phyloP scores from a whole-genome alignment of 331 rosid species.

The Rhamnella rubrinervis region DNA sequence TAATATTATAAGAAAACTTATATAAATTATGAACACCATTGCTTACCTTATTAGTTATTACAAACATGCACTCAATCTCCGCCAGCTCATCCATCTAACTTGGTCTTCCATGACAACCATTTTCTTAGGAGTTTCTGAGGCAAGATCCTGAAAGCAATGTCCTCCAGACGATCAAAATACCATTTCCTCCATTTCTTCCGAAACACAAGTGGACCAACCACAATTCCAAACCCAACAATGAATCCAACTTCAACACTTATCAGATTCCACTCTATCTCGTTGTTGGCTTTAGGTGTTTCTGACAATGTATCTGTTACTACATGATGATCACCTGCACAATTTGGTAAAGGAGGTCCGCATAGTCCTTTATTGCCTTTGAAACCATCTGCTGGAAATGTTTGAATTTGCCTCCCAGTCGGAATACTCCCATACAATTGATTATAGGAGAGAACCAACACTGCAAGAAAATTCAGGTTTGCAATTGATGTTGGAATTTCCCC shows the following conservation, averaged over 20 bases:
- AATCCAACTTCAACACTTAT: background rate
- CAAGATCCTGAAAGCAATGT: background rate
- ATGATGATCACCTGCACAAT: background rate
- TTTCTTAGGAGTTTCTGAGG: background rate
- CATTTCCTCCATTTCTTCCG: background rate
- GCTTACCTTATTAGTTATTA: too few relatives aligned
- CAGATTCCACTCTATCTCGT: background rate
- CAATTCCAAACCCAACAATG: background rate
- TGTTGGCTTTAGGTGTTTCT: too few relatives aligned
- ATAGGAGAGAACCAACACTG: conserved; percentile 42
- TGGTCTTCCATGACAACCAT: background rate
- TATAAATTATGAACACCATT: too few relatives aligned
- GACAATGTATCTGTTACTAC: background rate
- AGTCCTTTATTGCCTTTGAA: conserved; percentile 40
- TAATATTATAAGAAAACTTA: too few relatives aligned
- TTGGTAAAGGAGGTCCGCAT: conserved; percentile 33
- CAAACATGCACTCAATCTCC: too few relatives aligned
- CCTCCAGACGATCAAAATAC: background rate
- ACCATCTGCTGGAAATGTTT: conserved; percentile 35
- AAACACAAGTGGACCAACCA: background rate
- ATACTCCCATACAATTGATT: conserved; percentile 45
- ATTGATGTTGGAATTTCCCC: conserved; percentile 48
- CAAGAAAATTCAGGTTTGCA: conserved; percentile 35
- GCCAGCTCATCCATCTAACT: too few relatives aligned
- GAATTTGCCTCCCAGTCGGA: conserved; percentile 52